These are phyloP conservation scores for Coffea humblotiana DNA, from an alignment of 305 asterid species.

Conservation along the genomic window DNA sequence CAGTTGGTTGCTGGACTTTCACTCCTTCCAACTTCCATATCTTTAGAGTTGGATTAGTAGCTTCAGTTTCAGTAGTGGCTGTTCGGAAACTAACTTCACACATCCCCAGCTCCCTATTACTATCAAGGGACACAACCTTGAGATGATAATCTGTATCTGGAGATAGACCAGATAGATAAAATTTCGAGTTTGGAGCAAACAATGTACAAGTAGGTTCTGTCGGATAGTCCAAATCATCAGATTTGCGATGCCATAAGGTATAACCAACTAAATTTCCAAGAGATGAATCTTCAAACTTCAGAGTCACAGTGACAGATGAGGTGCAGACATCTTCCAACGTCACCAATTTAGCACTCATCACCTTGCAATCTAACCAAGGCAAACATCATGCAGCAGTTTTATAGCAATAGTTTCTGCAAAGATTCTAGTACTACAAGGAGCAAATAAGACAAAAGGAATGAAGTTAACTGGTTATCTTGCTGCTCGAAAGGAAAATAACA, in stretches of 20 bases:
- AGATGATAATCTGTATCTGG: conserved; percentile 58
- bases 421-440: not conserved
- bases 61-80: conserved; percentile 30
- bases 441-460: not conserved
- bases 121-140: conserved; percentile 48
- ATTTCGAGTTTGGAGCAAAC: conserved; percentile 48
- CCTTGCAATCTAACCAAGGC: conserved; percentile 41
- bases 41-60: conserved; percentile 36
- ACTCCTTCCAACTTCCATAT: conserved; percentile 50
- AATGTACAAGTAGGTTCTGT: conserved; percentile 59
- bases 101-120: conserved; percentile 44
- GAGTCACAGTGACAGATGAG: conserved; percentile 49
- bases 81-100: conserved; percentile 50
- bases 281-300: conserved; percentile 41
- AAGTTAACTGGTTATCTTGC: not conserved
- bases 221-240: conserved; percentile 52
- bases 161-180: conserved; percentile 49
- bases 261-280: conserved; percentile 40
- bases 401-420: not conserved
- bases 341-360: conserved; percentile 43
- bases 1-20: conserved; percentile 64
- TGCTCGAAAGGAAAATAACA: not conserved
- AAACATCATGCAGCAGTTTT: not conserved
- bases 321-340: conserved; percentile 51
- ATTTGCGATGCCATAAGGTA: conserved; percentile 71